Evolutionary conservation across 176 grass and related monocot species (phyloP).

Genomic region (Zoysia pacifica): DNA sequence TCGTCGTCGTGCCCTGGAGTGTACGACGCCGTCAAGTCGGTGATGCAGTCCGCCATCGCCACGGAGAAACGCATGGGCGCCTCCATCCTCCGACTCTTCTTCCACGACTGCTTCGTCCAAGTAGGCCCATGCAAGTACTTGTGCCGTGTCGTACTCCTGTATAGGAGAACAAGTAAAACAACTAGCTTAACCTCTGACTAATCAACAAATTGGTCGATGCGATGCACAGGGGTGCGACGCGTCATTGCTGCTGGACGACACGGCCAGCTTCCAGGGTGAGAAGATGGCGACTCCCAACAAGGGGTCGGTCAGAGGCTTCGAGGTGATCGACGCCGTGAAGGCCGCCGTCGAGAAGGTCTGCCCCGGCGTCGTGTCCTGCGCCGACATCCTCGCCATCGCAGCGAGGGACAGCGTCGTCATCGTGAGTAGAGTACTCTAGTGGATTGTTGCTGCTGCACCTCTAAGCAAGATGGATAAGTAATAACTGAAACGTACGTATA

Average conservation of each 20-base stretch:
- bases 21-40: constrained; percentile 47
- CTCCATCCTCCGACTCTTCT: constrained; percentile 83
- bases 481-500: too few relatives aligned
- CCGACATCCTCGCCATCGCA: constrained; percentile 77
- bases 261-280: constrained; percentile 51
- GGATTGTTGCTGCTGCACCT: too few relatives aligned
- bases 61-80: constrained; percentile 65
- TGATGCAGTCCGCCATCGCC: constrained; percentile 47
- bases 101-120: constrained; percentile 83
- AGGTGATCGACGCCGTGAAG: constrained; percentile 80
- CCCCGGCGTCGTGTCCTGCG: constrained; percentile 86
- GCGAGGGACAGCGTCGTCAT: constrained; percentile 59
- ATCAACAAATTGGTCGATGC: too few relatives aligned
- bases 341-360: constrained; percentile 57
- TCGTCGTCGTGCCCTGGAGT: constrained; percentile 57
- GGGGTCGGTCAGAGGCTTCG: constrained; percentile 66
- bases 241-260: constrained; percentile 79
- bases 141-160: too few relatives aligned
- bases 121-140: constrained; percentile 1
- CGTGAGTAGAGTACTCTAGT: constrained; percentile 29
- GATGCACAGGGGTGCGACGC: constrained; percentile 72
- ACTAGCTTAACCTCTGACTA: too few relatives aligned
- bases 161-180: too few relatives aligned
- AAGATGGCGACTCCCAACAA: constrained; percentile 68
- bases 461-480: too few relatives aligned